Percentiles rank a stretch among this genome's conserved stretches.
Evolutionary conservation across 1,284 basidiomycete genomes (phyloP).

Genomic region (Malassezia sympodialis): DNA sequence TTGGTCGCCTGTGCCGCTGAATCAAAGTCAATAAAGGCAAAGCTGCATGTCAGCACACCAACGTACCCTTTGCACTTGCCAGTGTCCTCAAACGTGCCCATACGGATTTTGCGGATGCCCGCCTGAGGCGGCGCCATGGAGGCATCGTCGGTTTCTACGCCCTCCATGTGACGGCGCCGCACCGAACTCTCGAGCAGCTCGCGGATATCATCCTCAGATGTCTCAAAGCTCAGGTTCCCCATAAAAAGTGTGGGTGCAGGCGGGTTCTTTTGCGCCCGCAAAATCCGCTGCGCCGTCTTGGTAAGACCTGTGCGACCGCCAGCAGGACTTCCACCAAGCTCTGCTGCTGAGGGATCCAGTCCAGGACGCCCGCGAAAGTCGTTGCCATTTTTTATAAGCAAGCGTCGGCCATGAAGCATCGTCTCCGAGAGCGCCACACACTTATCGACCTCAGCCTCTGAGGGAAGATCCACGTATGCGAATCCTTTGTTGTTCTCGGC

Average conservation of each 20-base stretch:
- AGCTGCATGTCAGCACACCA: constrained; percentile 53
- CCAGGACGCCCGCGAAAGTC: constrained; percentile 48
- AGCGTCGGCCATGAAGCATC: constrained; percentile 68
- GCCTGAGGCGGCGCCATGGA: constrained; percentile 18
- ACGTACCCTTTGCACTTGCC: constrained; percentile 86
- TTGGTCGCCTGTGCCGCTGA: constrained; percentile 67
- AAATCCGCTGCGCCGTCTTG: constrained; percentile 71
- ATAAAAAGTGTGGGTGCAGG: constrained; percentile 74
- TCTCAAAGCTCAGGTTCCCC: constrained; percentile 82
- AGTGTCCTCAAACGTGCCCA: constrained; percentile 89
- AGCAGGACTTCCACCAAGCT: constrained; percentile 14
- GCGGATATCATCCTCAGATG: constrained; percentile 60
- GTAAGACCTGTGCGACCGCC: constrained; percentile 52
- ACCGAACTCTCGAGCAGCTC: constrained; percentile 57
- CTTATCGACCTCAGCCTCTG: constrained; percentile 60
- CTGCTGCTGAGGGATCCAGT: constrained; percentile 24
- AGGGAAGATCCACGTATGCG: constrained; percentile 87
- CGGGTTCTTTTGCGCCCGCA: constrained; percentile 69
- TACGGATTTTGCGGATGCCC: constrained; percentile 76
- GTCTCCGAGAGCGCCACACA: constrained; percentile 74
- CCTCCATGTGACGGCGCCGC: constrained; percentile 15
- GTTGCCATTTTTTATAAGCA: constrained; percentile 83
- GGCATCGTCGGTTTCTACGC: constrained; percentile 48
- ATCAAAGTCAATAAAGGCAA: constrained; percentile 88
- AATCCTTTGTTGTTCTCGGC: constrained; percentile 57